Conservation (phyloP, 2,329 filamentous ascomycete species). For the Emergomyces pasteurianus region DNA sequence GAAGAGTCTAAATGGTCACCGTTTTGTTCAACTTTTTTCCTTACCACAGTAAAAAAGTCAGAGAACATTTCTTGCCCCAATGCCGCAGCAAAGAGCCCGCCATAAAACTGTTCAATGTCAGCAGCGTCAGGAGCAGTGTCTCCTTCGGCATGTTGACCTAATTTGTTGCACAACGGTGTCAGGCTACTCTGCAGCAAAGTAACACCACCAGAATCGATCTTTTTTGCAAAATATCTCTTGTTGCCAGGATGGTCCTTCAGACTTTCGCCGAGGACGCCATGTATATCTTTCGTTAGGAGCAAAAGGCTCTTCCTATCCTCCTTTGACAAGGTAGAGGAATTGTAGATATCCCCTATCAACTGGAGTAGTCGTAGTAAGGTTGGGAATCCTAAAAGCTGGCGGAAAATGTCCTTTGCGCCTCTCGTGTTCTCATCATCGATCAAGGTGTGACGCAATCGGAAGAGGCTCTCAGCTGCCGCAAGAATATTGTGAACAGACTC, state of each 20-base stretch:
- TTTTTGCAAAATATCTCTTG: conserved; percentile 68
- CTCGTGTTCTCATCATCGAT: conserved; percentile 40
- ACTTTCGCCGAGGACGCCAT: conserved; percentile 57
- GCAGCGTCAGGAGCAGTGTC: neutral
- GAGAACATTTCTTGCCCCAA: conserved; percentile 66
- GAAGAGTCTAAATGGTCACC: conserved; percentile 5
- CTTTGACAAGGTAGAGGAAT: conserved; percentile 46
- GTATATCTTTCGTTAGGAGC: conserved; percentile 46
- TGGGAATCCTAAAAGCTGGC: conserved; percentile 68
- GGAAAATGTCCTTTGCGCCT: conserved; percentile 65
- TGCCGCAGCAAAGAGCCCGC: conserved; percentile 67
- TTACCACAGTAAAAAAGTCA: conserved; percentile 46
- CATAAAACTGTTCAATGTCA: conserved; percentile 69
- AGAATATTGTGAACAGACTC: conserved; percentile 24
- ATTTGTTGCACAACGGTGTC: conserved; percentile 54
- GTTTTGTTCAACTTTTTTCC: conserved; percentile 19
- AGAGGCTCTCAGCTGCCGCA: conserved; percentile 44
- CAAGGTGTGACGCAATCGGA: conserved; percentile 54
- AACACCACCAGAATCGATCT: conserved; percentile 69
- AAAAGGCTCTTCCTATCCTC: conserved; percentile 56
- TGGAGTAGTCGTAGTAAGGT: conserved; percentile 57
- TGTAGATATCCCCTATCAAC: conserved; percentile 63
- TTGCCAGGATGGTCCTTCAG: conserved; percentile 76
- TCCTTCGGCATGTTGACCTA: conserved; percentile 17
- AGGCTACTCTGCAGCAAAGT: conserved; percentile 58